Conservation (phyloP, 352 stramenopile genomes). For the Phytopythium chamaehyphon region DNA sequence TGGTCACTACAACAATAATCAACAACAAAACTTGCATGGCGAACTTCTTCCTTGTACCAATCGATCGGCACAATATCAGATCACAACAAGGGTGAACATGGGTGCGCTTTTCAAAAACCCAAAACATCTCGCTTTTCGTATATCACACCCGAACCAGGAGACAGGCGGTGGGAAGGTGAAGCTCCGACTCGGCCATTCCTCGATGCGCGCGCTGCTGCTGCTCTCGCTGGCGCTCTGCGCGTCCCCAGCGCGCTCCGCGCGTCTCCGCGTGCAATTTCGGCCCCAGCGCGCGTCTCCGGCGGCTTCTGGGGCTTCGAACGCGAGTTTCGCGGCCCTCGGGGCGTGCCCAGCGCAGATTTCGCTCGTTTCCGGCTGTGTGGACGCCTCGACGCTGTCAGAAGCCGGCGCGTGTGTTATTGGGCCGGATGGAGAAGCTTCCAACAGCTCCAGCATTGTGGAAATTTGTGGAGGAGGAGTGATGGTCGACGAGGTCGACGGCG, state of each 20-base stretch:
- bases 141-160: no score
- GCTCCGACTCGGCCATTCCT: no score
- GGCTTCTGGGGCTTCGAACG: background rate
- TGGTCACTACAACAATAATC: no score
- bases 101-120: no score
- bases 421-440: background rate
- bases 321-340: background rate
- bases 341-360: constrained; percentile 1
- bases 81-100: no score
- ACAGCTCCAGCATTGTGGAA: background rate
- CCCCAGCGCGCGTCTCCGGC: background rate
- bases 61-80: no score
- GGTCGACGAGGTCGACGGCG: background rate
- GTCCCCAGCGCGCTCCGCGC: background rate
- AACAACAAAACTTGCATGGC: no score
- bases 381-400: background rate
- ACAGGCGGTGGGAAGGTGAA: no score
- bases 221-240: background rate
- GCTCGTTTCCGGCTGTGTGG: constrained; percentile 1
- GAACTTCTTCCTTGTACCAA: no score
- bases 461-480: background rate
- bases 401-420: constrained; percentile 1
- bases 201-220: background rate
- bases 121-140: no score
- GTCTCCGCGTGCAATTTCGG: background rate